Evolutionary conservation across 768 basidiomycete species (phyloP), one percentile per base, ranked within the genome.

Genomic region (Botryobasidium botryosum): DNA sequence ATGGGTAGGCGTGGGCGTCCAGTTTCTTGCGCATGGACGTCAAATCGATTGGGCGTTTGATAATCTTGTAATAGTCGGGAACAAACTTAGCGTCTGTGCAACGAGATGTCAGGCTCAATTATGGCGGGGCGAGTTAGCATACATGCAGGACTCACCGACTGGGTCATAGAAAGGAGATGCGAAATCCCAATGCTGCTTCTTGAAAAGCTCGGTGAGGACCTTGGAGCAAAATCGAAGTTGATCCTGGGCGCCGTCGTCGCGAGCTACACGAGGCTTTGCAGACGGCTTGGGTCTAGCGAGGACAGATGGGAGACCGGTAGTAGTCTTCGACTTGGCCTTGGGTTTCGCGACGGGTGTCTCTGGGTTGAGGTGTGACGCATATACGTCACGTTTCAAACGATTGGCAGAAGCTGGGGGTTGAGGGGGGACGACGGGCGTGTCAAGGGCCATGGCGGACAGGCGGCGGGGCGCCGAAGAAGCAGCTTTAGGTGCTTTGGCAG

Each of bases 31-130:
- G 74, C 68, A 99, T 90, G 6, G 85, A 88, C 10, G 75, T 71
- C 48, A 99, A 59, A 59, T 99, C 94, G 85, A 99, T 97, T 3
- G 94, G 94, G 55, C 75, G 77, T 68, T 90, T 92, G 59, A 99
- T 69, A 52, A 92, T 63, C 61, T 78, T 83, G 2, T 77, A 75
- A 60, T 99, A 99, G 17, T 70, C 67, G 0, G 91, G 92, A 39
- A 96, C 70, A 27, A 79, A 17, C 40, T 41, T 13, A 42, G 40
- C 20, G 21, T 72, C 52, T 90, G 68, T 54, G 72, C 75, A 35
- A 76, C 64, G 63, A 77, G 76, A 59, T 94, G 90, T 90, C 50
- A 13, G 32, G 10, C 32, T 10, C 32, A 10, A 17, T 10, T 33
- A 10, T 33, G 32, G 17, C 32, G 32, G 32, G 10, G n/a, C 32